Evolutionary conservation across 2,329 filamentous ascomycete genomes (phyloP).

Genomic region (Pseudopyricularia javanii): DNA sequence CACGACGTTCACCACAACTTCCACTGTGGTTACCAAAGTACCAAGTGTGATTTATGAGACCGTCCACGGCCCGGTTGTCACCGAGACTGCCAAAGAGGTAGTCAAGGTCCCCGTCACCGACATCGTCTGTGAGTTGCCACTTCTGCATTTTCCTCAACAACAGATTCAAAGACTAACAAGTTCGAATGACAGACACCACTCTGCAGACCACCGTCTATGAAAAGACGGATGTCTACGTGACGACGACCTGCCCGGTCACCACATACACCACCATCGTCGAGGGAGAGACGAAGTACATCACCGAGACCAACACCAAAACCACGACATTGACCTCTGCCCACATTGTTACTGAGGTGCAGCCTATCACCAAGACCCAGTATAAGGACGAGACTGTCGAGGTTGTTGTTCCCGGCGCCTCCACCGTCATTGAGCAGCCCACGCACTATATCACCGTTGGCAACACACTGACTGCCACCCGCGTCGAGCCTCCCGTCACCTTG

Average conservation of each 20-base stretch:
- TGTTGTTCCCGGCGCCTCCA: constrained; percentile 17
- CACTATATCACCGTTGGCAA: constrained; percentile 18
- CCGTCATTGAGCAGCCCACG: constrained; percentile 20
- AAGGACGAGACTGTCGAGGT: constrained; percentile 27
- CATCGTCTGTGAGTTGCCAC: not conserved
- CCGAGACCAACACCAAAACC: constrained; percentile 28
- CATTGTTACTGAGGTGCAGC: constrained; percentile 24
- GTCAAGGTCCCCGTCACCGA: constrained; percentile 31
- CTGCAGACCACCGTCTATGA: not conserved
- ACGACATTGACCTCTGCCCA: constrained; percentile 21
- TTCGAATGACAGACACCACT: constrained; percentile 1
- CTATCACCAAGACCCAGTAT: constrained; percentile 24
- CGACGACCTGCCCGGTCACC: constrained; percentile 24
- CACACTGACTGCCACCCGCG: constrained; percentile 14
- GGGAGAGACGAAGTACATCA: constrained; percentile 26
- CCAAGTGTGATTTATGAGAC: constrained; percentile 17
- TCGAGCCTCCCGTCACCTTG: constrained; percentile 14
- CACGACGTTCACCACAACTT: constrained; percentile 29
- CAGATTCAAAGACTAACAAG: constrained; percentile 14
- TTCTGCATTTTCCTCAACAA: constrained; percentile 8
- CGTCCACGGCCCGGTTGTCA: constrained; percentile 20
- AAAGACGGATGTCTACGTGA: constrained; percentile 18
- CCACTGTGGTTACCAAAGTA: constrained; percentile 20
- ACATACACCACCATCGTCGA: constrained; percentile 28
- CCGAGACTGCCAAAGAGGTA: constrained; percentile 21